Evolutionary conservation across 768 basidiomycete genomes (phyloP), one percentile per base, ranked within the genome.

Genomic region (Tremella yokohamensis): DNA sequence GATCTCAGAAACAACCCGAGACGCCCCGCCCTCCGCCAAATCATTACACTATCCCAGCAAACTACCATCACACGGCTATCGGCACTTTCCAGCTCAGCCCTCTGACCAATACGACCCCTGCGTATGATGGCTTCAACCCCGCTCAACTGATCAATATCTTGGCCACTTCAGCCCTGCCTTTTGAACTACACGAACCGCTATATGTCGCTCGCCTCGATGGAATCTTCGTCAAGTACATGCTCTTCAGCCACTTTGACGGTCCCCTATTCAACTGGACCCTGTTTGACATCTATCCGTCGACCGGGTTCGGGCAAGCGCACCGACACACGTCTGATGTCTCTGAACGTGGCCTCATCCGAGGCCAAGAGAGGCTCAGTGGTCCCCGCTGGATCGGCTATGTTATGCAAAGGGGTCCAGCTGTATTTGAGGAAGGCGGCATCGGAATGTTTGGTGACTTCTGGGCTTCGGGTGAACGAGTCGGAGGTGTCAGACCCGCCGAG

Each of bases 171-270:
- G 13, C 18, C 45, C 25, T 49, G 6, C 29, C 48, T 4, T 12
- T 15, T 15, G 54, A 47, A 11, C 47, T 24, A 19, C 44, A 4
- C 24, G 44, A 9, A n/a, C n/a, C 42, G 7, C 15, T 45, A 45
- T 64, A 57, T 38, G n/a, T 60, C 48, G 56, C 63, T 3, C 19
- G 19, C 11, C n/a, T 58, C 29, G 29, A 54, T 24, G 45, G 57
- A 24, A 18, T 56, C 16, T 63, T 60, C 56, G 26, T 47, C 11
- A 24, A 61, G 22, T 50, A 57, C 18, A 20, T 65, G 15, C 24
- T 65, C 38, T 63, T 65, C 51, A 63, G 56, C 1, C 67, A 65
- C 16, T 68, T 60, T 25, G 61, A 65, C 40, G 63, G 61, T 12
- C 54, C 54, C 6, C 13, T 68, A n/a, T 68, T 56, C 57, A 68